Base-by-base conservation (phyloP, 768 basidiomycete species). In the Strobilomyces echinocephalus region DNA sequence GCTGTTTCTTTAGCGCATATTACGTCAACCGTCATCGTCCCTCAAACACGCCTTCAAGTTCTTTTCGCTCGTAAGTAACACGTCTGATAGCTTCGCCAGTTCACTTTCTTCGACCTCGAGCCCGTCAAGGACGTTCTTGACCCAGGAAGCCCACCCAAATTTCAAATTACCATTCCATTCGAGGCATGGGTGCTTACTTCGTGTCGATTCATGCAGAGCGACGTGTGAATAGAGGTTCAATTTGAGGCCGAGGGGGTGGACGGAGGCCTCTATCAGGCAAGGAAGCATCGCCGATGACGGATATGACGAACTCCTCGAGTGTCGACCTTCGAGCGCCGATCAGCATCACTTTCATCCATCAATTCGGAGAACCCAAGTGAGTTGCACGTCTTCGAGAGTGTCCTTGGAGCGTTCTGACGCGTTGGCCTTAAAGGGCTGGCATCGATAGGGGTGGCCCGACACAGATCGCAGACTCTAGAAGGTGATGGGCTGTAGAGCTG, bases 401-500 rank as follows among this genome's bases (percentile, higher is more conserved):
- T 41, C 30, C n/a, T n/a, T n/a, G n/a, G n/a, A 16, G n/a, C 8
- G 20, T 41, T 26, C 47, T 64, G 16, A 67, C 38, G 9, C 14
- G 5, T 4, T 34, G 30, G 2, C 20, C 11, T 41, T 42, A 2
- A 41, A 90, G 88, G 68, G 84, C 86, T 16, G 95, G 95, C 0
- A 95, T 98, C 31, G 95, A 97, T 58, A 95, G 95, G 2, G 95
- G 97, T 3, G 97, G 97, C 98, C 98, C 56, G 93, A 99, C 63
- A 87, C 89, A 2, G 84, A 98, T 63, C 84, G 93, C 5, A 95
- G 97, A 10, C 73, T 99, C 5, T 99, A 97, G 97, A n/a, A n/a
- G n/a, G n/a, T n/a, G n/a, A n/a, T n/a, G n/a, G n/a, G n/a, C n/a
- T n/a, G n/a, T n/a, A n/a, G n/a, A n/a, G n/a, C n/a, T n/a, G n/a